Percentiles rank a stretch among this genome's conserved stretches.
Evolutionary conservation across 2,329 filamentous ascomycete species (phyloP).

Genomic region (Botrytis cinerea): DNA sequence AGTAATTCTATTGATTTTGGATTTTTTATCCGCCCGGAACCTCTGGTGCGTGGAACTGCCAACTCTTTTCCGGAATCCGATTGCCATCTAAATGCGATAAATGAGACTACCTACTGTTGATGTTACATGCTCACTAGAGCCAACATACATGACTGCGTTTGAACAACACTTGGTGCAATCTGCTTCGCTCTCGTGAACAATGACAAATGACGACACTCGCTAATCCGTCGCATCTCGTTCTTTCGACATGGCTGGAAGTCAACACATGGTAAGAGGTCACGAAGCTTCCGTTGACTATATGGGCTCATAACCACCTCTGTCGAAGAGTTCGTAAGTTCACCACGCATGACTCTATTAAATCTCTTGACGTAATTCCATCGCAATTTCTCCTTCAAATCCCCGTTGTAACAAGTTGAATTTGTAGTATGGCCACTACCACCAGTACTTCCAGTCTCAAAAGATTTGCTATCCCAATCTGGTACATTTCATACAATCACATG

Average conservation of each 20-base stretch:
- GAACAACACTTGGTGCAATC: neutral
- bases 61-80: neutral
- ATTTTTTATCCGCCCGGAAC: neutral
- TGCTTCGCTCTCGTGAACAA: neutral
- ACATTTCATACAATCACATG: neutral
- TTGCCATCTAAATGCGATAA: neutral
- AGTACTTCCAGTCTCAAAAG: neutral
- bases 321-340: too few species aligned
- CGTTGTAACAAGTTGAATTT: neutral
- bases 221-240: neutral
- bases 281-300: neutral
- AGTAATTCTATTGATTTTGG: neutral
- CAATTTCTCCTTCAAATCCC: too few species aligned
- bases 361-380: too few species aligned
- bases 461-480: neutral
- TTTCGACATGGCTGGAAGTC: neutral
- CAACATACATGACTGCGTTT: neutral
- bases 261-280: neutral
- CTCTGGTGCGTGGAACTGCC: neutral
- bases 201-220: neutral
- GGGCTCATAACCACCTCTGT: neutral
- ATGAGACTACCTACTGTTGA: neutral
- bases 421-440: neutral
- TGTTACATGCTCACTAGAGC: neutral
- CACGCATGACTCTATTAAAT: too few species aligned